A percentile compares a stretch with the other conserved stretches of the same genome.
phyloP scores from a whole-genome alignment of 139 green algal genomes.

The Auxenochlorella protothecoides region DNA sequence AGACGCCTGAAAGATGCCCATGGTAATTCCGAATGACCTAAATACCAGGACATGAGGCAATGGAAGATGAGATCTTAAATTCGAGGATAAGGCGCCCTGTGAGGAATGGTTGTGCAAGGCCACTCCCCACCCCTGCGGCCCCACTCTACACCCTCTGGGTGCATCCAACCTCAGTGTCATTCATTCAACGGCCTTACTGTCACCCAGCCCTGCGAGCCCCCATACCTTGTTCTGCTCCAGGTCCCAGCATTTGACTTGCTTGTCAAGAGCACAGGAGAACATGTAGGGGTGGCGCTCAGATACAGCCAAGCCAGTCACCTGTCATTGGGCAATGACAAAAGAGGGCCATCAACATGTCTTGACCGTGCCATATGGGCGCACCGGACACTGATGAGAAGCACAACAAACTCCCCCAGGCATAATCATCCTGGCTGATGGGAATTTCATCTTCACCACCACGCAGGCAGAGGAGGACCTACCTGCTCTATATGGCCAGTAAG shows the following conservation, averaged over 20 bases:
- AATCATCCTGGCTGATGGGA: not conserved
- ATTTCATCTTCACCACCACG: not conserved
- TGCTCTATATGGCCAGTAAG: slow-evolving; percentile 99
- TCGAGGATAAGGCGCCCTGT: slow-evolving; percentile 18
- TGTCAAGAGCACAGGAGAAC: slow-evolving; percentile 93
- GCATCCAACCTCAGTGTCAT: no score
- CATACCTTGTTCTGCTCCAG: slow-evolving; percentile 96
- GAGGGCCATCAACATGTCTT: not conserved
- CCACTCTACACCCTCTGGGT: not conserved
- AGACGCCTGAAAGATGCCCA: slow-evolving; percentile 94
- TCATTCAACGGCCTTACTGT: no score
- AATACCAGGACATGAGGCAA: no score
- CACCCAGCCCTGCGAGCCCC: not conserved
- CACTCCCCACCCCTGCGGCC: not conserved
- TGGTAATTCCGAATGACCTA: slow-evolving; percentile 95
- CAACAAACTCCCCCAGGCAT: not conserved
- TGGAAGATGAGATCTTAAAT: no score
- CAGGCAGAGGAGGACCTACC: slow-evolving; percentile 10
- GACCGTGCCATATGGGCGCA: no score
- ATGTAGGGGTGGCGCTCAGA: slow-evolving; percentile 90
- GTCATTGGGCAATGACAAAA: not conserved
- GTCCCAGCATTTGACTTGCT: slow-evolving; percentile 99
- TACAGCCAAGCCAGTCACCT: slow-evolving; percentile 85
- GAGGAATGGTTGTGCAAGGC: not conserved
- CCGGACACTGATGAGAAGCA: no score